phyloP scores from a whole-genome alignment of 257 asterid genomes.

The Echites panduratus region DNA sequence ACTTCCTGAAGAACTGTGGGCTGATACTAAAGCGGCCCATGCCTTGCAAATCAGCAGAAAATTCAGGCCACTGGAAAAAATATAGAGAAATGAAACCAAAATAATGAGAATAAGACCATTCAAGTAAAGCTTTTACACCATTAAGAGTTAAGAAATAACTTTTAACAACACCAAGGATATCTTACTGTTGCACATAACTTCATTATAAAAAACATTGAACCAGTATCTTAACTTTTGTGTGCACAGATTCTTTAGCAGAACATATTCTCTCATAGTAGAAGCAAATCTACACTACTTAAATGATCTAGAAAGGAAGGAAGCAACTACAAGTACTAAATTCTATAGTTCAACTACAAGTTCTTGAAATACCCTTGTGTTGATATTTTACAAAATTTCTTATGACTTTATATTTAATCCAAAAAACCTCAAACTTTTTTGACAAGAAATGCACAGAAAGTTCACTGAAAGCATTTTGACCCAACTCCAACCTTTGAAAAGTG shows the following conservation, averaged over 20 bases:
- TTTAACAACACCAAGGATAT: background rate
- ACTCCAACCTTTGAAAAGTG: background rate
- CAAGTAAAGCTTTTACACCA: background rate
- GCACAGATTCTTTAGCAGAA: background rate
- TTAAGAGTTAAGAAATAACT: background rate
- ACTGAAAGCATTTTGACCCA: background rate
- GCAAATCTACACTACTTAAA: background rate
- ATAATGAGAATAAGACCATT: background rate
- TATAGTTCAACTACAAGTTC: background rate
- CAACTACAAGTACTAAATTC: background rate
- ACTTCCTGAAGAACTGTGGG: slow-evolving; percentile 74
- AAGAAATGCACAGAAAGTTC: background rate
- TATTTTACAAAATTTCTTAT: background rate
- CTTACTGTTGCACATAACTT: background rate
- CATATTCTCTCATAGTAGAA: background rate
- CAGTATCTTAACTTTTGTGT: background rate
- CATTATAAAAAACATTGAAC: background rate
- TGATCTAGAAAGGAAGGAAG: background rate
- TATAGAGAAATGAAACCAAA: slow-evolving; percentile 14
- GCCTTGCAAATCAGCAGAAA: slow-evolving; percentile 54
- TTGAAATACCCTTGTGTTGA: background rate
- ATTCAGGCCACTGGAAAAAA: slow-evolving; percentile 84
- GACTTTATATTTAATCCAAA: background rate
- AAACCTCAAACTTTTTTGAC: background rate
- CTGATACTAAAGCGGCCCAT: slow-evolving; percentile 66